Base-by-base conservation (phyloP, 2,329 filamentous ascomycete genomes). In the Scedosporium aurantiacum region DNA sequence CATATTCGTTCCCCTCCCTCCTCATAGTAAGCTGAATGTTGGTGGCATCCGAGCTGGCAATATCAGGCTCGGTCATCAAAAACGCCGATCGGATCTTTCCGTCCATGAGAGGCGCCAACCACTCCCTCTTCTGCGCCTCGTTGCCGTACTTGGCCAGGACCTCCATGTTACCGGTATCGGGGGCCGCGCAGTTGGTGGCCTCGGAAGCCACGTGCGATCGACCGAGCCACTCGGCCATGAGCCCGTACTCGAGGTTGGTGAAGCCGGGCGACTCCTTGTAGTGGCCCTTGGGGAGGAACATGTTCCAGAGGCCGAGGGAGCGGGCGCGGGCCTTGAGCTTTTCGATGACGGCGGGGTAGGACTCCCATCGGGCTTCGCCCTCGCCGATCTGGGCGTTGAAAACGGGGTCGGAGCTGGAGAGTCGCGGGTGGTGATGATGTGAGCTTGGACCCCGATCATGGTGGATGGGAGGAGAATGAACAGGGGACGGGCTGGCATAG, bases 201-300 rank as follows among this genome's bases (percentile, higher is more conserved):
- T 94, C 90, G 6, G 89, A 90, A 10, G 91, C 94, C 64, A 85
- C 80, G 71, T 83, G 81, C 67, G 90, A 96, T 78, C 90, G 93
- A 65, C 94, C 94, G 68, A 97, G 79, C 77, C 90, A 89, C 78
- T 99, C 94, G 18, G 94, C 94, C 92, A 97, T 99, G 68, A 99
- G 78, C 12, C 92, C 94, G 72, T 99, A 99, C 76, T 99, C 94
- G 64, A 99, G 80, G 75, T 97, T 99, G 63, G 86, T 90, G 78
- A 91, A 97, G 40, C 94, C 94, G 25, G 93, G 91, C 1, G 91
- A 95, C 78, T 97, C 90, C 74, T 88, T 90, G 82, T 97, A 97
- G 77, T 97, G 92, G 68, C 87, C 91, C 78, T 89, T 93, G 66
- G 94, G 90, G 67, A 99, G 76, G 80, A 99, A 99, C 87, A 99